phyloP scores from a whole-genome alignment of 257 asterid genomes.

The Solanum habrochaites region DNA sequence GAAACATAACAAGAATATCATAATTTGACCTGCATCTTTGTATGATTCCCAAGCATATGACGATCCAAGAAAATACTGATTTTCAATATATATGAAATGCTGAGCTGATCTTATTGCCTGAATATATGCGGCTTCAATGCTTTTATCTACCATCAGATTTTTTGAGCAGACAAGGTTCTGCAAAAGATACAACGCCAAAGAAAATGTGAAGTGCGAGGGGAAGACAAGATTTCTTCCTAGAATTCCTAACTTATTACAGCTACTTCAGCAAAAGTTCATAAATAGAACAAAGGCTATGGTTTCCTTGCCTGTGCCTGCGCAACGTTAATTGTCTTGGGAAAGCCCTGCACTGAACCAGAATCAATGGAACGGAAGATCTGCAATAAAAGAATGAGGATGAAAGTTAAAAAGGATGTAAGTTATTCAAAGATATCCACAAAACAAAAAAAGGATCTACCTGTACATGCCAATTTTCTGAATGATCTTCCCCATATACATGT shows the following conservation, averaged over 20 bases:
- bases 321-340: constrained; percentile 47
- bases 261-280: neutral
- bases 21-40: constrained; percentile 65
- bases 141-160: constrained; percentile 60
- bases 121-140: constrained; percentile 81
- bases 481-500: constrained; percentile 34
- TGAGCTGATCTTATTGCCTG: constrained; percentile 93
- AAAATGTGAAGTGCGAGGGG: neutral
- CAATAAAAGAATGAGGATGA: constrained; percentile 1
- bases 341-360: constrained; percentile 81
- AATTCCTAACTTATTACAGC: neutral
- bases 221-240: neutral
- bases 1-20: neutral
- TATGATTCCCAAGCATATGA: constrained; percentile 85
- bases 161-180: constrained; percentile 72
- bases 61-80: constrained; percentile 90
- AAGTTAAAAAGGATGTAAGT: constrained; percentile 4
- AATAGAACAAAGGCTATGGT: neutral
- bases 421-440: constrained; percentile 1
- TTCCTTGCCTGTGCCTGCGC: constrained; percentile 50
- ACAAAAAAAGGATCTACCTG: constrained; percentile 43
- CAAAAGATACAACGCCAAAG: constrained; percentile 2
- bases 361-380: constrained; percentile 94
- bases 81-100: constrained; percentile 77
- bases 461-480: constrained; percentile 81